A percentile compares a stretch with the other conserved stretches of the same genome.
Conservation (phyloP, 768 basidiomycete genomes). For the Panaeolus papilionaceus region DNA sequence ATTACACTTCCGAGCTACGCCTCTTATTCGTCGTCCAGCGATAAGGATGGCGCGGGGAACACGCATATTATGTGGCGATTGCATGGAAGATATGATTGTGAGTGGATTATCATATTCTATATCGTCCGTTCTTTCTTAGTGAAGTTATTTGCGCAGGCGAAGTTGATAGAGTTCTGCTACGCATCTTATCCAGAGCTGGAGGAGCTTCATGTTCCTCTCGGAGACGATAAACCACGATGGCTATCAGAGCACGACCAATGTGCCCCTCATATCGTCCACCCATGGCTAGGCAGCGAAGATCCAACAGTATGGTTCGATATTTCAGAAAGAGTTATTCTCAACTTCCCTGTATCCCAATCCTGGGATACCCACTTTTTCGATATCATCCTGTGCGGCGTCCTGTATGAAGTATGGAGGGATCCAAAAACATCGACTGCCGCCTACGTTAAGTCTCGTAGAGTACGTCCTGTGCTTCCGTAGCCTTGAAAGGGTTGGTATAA, state of each 20-base stretch:
- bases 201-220: not conserved
- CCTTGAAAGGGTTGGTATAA: too few species aligned
- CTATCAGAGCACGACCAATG: not conserved
- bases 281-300: not conserved
- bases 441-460: not conserved
- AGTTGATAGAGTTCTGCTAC: not conserved
- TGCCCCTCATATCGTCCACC: not conserved
- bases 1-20: not conserved
- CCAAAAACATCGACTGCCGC: not conserved
- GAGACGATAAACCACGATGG: not conserved
- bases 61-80: not conserved
- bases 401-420: not conserved
- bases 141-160: not conserved
- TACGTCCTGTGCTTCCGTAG: too few species aligned
- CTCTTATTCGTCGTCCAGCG: not conserved
- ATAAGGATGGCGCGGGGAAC: not conserved
- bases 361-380: not conserved
- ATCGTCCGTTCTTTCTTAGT: not conserved
- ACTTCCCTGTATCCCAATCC: not conserved
- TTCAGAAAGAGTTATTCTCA: not conserved
- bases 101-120: not conserved
- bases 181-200: not conserved
- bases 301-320: not conserved
- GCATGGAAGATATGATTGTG: not conserved
- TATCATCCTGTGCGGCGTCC: not conserved